Evolutionary conservation across 2,329 filamentous ascomycete genomes (phyloP).

Genomic region (Aspergillus pseudoviridinutans): DNA sequence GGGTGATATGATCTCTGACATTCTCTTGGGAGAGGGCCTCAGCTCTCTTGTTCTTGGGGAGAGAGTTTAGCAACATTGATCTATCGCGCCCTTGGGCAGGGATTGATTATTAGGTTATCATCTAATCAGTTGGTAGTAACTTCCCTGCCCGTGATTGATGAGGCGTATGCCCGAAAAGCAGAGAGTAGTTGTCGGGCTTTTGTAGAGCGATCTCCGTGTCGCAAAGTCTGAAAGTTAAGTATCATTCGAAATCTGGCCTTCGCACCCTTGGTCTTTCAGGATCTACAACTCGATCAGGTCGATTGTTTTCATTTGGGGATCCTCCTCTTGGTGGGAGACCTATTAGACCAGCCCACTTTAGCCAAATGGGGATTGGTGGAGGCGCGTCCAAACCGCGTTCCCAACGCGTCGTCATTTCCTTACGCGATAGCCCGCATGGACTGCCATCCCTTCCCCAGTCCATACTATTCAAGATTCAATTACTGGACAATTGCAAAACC

Average conservation of each 20-base stretch:
- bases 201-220: not conserved
- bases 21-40: too few relatives aligned
- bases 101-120: too few relatives aligned
- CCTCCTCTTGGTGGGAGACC: not conserved
- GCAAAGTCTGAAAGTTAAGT: not conserved
- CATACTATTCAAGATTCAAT: constrained; percentile 1
- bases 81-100: too few relatives aligned
- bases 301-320: not conserved
- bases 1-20: too few relatives aligned
- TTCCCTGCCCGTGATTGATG: too few relatives aligned
- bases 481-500: not conserved
- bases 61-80: too few relatives aligned
- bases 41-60: too few relatives aligned
- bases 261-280: not conserved
- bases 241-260: not conserved
- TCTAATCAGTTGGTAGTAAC: too few relatives aligned
- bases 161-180: not conserved
- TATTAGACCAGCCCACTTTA: constrained; percentile 15
- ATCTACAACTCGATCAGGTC: not conserved
- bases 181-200: not conserved
- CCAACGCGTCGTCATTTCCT: constrained; percentile 16
- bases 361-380: constrained; percentile 15
- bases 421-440: constrained; percentile 9
- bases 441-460: constrained; percentile 11
- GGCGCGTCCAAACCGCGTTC: constrained; percentile 22